phyloP scores from a whole-genome alignment of 1,284 basidiomycete species.

The Ustilago esculenta region DNA sequence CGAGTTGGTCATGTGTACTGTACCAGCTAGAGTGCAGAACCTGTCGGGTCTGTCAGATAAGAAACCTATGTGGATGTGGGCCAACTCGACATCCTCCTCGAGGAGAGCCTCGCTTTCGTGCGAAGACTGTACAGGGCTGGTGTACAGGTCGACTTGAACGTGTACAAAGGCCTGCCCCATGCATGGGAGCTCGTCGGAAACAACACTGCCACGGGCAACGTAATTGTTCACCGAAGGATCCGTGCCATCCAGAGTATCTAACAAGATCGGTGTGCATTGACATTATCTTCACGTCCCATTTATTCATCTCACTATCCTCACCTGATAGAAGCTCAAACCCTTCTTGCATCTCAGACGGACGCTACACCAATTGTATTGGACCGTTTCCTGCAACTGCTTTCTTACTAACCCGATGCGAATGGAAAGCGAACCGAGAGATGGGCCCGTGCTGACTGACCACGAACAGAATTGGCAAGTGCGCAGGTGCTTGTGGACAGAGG shows the following conservation, averaged over 20 bases:
- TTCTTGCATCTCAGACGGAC: no score
- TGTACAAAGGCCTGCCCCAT: constrained; percentile 28
- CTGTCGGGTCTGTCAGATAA: constrained; percentile 16
- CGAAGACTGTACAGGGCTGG: constrained; percentile 23
- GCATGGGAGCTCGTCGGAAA: constrained; percentile 25
- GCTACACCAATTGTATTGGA: no score
- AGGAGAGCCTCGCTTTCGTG: constrained; percentile 21
- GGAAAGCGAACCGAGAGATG: no score
- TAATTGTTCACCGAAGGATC: constrained; percentile 11
- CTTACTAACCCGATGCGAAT: no score
- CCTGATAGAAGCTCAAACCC: no score
- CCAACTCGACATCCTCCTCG: constrained; percentile 35
- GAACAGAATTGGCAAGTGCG: no score
- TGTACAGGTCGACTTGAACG: constrained; percentile 22
- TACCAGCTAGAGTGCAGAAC: constrained; percentile 18
- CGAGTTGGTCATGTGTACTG: constrained; percentile 24
- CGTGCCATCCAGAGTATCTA: constrained; percentile 18
- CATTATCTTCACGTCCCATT: no score
- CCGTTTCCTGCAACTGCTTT: no score
- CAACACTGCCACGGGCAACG: constrained; percentile 3
- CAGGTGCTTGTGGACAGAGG: no score
- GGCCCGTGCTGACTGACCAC: no score
- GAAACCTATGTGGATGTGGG: constrained; percentile 35
- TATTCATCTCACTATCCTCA: no score
- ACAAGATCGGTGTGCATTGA: background rate